phyloP scores from a whole-genome alignment of 257 asterid genomes.

The Gynochthodes officinalis region DNA sequence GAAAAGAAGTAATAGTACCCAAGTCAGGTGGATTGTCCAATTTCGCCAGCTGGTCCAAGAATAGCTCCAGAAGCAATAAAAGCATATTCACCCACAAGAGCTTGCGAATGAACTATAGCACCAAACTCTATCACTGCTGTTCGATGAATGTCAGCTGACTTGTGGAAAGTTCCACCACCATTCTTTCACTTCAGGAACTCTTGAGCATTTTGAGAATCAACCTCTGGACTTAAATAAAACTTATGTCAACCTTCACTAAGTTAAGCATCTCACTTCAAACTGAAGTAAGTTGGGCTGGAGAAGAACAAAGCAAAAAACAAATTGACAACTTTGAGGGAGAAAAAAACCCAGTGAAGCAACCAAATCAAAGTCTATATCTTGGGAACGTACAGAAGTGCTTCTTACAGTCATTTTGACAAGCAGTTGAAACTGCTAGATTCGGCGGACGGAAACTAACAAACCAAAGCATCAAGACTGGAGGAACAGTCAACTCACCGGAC shows the following conservation, averaged over 20 bases:
- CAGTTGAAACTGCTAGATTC: slow-evolving; percentile 17
- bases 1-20: slow-evolving; percentile 45
- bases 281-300: not conserved
- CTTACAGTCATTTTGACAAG: slow-evolving; percentile 49
- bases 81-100: slow-evolving; percentile 61
- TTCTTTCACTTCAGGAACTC: slow-evolving; percentile 64
- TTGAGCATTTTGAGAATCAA: slow-evolving; percentile 25
- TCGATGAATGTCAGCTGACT: slow-evolving; percentile 67
- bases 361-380: not conserved
- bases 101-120: slow-evolving; percentile 65
- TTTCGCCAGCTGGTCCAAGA: slow-evolving; percentile 65
- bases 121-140: slow-evolving; percentile 65
- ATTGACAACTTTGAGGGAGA: not conserved
- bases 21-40: slow-evolving; percentile 75
- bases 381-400: not conserved
- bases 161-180: slow-evolving; percentile 80
- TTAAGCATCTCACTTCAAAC: not conserved
- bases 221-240: slow-evolving; percentile 43
- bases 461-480: not conserved
- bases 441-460: not conserved
- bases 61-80: slow-evolving; percentile 68
- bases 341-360: not conserved
- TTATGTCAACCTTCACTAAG: not conserved
- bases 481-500: not conserved
- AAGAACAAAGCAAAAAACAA: not conserved